A percentile compares a stretch with the other conserved stretches of the same genome.
These are phyloP conservation scores for Spirogloea muscicola DNA, from an alignment of 139 green algal genomes.

Conservation along the genomic window DNA sequence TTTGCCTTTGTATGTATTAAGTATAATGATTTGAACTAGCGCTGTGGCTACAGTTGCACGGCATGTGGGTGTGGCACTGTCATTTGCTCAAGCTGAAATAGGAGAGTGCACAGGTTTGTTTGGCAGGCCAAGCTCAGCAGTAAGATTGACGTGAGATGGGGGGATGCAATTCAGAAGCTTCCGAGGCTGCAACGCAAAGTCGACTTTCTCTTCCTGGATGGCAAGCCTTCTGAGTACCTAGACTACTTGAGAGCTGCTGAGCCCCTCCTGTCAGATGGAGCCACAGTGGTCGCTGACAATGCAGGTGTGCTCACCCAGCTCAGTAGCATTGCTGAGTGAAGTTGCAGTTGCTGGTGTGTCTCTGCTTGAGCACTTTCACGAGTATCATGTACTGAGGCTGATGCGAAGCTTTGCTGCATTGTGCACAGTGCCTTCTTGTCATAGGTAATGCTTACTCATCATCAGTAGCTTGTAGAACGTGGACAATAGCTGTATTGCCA, in stretches of 20 bases:
- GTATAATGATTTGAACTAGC: neutral
- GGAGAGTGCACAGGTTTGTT: constrained; percentile 37
- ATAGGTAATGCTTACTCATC: neutral
- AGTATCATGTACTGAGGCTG: neutral
- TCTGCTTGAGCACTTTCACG: neutral
- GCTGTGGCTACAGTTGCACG: neutral
- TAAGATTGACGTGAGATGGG: constrained; percentile 55
- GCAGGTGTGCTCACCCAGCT: constrained; percentile 41
- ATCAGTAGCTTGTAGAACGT: neutral
- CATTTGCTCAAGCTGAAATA: neutral
- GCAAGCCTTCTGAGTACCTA: constrained; percentile 60
- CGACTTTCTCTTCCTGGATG: constrained; percentile 67
- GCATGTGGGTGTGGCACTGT: neutral
- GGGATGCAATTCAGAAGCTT: constrained; percentile 50
- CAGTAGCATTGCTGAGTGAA: neutral
- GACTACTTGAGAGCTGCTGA: constrained; percentile 62
- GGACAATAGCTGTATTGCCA: neutral
- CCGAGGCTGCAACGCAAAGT: constrained; percentile 36
- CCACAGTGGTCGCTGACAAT: constrained; percentile 64
- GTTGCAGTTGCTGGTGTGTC: neutral
- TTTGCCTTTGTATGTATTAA: neutral
- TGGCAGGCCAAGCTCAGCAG: constrained; percentile 55
- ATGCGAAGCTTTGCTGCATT: neutral
- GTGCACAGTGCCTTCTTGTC: neutral
- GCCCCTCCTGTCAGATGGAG: constrained; percentile 50